A percentile compares a stretch with the other conserved stretches of the same genome.
These are phyloP conservation scores for Pleurotus pulmonarius DNA, from an alignment of 768 basidiomycete genomes.

Conservation along the genomic window DNA sequence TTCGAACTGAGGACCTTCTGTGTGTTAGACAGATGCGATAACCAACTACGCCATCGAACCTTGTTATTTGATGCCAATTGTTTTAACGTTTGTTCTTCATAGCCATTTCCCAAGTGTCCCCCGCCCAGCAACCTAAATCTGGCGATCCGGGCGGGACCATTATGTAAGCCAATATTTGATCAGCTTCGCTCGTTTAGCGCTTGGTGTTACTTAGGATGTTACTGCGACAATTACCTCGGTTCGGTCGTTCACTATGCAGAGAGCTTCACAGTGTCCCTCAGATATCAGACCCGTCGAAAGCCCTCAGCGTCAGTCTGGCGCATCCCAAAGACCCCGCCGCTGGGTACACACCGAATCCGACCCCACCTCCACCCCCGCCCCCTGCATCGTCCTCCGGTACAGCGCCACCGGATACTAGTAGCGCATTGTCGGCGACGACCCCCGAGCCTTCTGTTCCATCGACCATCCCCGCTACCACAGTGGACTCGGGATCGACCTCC, in stretches of 20 bases:
- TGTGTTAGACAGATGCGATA: slow-evolving; percentile 85
- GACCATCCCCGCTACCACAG: not conserved
- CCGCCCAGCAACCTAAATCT: too few species aligned
- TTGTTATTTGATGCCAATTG: not conserved
- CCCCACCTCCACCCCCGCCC: not conserved
- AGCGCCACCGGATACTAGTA: not conserved
- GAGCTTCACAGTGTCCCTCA: slow-evolving; percentile 5
- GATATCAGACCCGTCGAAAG: not conserved
- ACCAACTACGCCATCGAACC: slow-evolving; percentile 66
- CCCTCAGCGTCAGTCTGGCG: not conserved
- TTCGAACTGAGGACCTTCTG: slow-evolving; percentile 74
- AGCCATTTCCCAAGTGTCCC: too few species aligned
- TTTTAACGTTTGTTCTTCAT: too few species aligned
- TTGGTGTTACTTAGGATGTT: not conserved
- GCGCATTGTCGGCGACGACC: not conserved
- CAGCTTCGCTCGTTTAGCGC: not conserved
- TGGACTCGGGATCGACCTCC: not conserved
- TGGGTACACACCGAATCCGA: not conserved
- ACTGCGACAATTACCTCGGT: slow-evolving; percentile 11
- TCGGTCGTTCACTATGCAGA: slow-evolving; percentile 7
- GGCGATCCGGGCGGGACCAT: too few species aligned
- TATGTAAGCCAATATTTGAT: not conserved
- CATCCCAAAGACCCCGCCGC: slow-evolving; percentile 8
- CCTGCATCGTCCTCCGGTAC: not conserved
- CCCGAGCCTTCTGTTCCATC: not conserved